Evolutionary conservation across 768 basidiomycete species (phyloP).

Genomic region (Trichaptum fuscoviolaceum): DNA sequence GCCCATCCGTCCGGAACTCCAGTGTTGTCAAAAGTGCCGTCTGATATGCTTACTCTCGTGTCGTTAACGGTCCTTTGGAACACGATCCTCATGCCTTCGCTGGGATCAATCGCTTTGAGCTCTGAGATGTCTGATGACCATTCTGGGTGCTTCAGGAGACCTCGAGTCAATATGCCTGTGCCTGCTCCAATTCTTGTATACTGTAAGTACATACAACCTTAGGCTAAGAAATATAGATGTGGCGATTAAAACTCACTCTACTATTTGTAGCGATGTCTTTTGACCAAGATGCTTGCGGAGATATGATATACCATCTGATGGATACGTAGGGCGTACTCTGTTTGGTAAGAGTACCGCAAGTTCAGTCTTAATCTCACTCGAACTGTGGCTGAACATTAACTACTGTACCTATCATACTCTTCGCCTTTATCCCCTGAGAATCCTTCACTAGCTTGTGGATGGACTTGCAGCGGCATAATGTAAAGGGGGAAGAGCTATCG

Average conservation of each 20-base stretch:
- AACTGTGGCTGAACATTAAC: no score
- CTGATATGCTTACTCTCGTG: constrained; percentile 14
- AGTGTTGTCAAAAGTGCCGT: constrained; percentile 26
- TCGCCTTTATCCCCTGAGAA: neutral
- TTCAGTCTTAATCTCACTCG: no score
- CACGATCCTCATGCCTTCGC: constrained; percentile 33
- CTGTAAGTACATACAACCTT: neutral
- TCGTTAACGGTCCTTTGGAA: constrained; percentile 24
- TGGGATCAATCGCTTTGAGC: constrained; percentile 35
- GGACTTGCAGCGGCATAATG: neutral
- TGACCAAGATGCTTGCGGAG: neutral
- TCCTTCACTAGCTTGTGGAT: neutral
- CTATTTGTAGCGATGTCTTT: neutral
- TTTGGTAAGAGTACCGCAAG: neutral
- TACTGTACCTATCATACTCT: neutral
- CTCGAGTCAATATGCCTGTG: constrained; percentile 35
- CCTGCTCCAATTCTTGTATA: constrained; percentile 27
- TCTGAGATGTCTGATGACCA: constrained; percentile 20
- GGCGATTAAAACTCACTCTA: neutral
- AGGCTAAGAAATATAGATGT: neutral
- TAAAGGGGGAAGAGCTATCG: no score
- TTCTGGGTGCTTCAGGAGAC: constrained; percentile 24
- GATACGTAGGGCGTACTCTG: neutral
- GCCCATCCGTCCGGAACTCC: constrained; percentile 21
- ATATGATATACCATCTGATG: neutral